Evolutionary conservation across 108 stramenopile species (phyloP).

Genomic region (Ochromonas danica): DNA sequence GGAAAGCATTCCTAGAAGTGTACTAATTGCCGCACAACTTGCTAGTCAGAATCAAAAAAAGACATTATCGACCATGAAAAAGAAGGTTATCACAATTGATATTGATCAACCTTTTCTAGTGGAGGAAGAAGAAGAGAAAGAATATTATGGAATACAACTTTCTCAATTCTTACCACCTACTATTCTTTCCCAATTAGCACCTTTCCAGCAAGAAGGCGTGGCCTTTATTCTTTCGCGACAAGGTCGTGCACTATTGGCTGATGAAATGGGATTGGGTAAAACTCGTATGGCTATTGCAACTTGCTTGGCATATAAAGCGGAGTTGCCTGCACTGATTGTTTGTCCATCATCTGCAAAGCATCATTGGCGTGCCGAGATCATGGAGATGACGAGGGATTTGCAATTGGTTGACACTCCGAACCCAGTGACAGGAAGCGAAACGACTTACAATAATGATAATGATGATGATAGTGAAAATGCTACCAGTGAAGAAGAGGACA

Average conservation of each 20-base stretch:
- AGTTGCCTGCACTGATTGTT: conserved; percentile 83
- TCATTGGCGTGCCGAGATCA: conserved; percentile 85
- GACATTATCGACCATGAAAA: too few relatives aligned
- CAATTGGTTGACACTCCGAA: conserved; percentile 48
- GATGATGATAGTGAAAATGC: not conserved
- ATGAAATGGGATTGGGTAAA: conserved; percentile 91
- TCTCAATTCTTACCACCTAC: too few relatives aligned
- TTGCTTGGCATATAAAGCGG: conserved; percentile 67
- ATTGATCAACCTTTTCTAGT: too few relatives aligned
- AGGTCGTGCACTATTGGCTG: conserved; percentile 75
- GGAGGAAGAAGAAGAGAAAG: too few relatives aligned
- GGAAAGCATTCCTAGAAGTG: not conserved
- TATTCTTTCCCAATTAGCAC: not conserved
- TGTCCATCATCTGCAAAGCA: conserved; percentile 74
- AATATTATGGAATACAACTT: too few relatives aligned
- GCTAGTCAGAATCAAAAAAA: too few relatives aligned
- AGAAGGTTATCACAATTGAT: too few relatives aligned
- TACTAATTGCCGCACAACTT: not conserved
- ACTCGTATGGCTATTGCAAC: conserved; percentile 75
- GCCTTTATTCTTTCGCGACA: conserved; percentile 22
- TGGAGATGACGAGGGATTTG: too few relatives aligned
- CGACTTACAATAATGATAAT: too few relatives aligned
- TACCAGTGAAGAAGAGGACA: not conserved
- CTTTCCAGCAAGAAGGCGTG: conserved; percentile 28
- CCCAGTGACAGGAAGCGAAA: not conserved